Conservation (phyloP, 2,329 filamentous ascomycete genomes). For the Aureobasidium sp. region DNA sequence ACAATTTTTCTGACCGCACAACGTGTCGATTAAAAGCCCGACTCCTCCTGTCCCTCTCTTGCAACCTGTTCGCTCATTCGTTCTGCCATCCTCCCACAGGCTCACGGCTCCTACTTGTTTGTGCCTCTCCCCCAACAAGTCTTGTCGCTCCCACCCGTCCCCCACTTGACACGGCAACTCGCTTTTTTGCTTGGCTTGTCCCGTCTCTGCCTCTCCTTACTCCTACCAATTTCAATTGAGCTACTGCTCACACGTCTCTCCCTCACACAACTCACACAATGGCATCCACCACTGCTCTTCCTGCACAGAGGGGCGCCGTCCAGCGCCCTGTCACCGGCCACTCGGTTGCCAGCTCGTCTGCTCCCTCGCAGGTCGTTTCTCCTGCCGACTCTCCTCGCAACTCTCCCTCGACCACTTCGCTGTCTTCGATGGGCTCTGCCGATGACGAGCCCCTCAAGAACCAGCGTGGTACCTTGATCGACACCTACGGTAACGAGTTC, state of each 20-base stretch:
- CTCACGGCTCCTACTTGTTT: neutral
- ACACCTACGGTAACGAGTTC: constrained; percentile 94
- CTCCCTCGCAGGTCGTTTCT: constrained; percentile 47
- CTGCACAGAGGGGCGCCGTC: constrained; percentile 39
- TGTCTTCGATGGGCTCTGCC: constrained; percentile 77
- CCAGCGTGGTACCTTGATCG: constrained; percentile 61
- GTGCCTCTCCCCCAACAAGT: neutral
- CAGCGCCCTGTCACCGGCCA: constrained; percentile 42
- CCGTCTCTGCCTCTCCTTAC: constrained; percentile 6
- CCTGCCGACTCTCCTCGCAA: constrained; percentile 52
- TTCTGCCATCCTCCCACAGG: constrained; percentile 2
- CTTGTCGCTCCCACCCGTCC: neutral
- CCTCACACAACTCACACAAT: constrained; percentile 10
- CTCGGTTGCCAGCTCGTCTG: constrained; percentile 43
- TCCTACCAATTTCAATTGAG: constrained; percentile 2
- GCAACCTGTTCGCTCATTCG: constrained; percentile 6
- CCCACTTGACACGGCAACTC: neutral
- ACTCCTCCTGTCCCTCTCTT: neutral
- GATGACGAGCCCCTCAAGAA: constrained; percentile 45
- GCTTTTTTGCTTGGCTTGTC: constrained; percentile 3
- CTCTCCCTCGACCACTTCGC: constrained; percentile 76
- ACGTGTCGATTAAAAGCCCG: constrained; percentile 3
- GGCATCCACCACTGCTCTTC: constrained; percentile 42
- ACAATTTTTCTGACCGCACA: constrained; percentile 10
- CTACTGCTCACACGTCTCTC: neutral